Evolutionary conservation across 768 basidiomycete species (phyloP).

Genomic region (Lentinus brumalis): DNA sequence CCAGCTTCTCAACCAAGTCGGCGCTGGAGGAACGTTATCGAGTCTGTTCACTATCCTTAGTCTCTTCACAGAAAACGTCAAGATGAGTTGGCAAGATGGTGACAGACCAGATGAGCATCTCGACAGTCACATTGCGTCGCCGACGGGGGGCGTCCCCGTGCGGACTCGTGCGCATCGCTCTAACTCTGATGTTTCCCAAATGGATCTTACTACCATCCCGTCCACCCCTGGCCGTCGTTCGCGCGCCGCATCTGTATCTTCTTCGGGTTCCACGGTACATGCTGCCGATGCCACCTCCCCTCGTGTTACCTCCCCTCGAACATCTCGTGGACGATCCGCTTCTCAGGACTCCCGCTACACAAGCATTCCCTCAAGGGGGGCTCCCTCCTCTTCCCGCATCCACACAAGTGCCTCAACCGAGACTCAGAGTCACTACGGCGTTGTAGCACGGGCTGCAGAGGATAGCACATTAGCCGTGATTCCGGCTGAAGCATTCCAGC

Average conservation of each 20-base stretch:
- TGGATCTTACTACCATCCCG: conserved; percentile 45
- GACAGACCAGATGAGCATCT: conserved; percentile 26
- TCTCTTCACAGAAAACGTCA: conserved; percentile 93
- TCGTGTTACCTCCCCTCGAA: conserved; percentile 29
- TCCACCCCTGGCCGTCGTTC: conserved; percentile 32
- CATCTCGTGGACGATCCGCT: conserved; percentile 25
- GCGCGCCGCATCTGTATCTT: conserved; percentile 64
- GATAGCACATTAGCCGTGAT: conserved; percentile 98
- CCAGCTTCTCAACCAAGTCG: conserved; percentile 94
- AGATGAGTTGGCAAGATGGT: conserved; percentile 88
- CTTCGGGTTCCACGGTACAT: conserved; percentile 71
- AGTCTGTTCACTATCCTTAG: conserved; percentile 96
- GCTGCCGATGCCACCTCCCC: conserved; percentile 37
- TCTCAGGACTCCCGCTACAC: conserved; percentile 15
- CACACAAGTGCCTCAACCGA: conserved; percentile 6
- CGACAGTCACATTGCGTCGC: conserved; percentile 17
- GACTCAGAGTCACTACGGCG: conserved; percentile 56
- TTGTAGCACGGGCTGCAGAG: conserved; percentile 89
- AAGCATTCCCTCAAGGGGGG: conserved; percentile 2
- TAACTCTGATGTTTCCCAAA: conserved; percentile 66
- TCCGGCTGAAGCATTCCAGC: conserved; percentile 93
- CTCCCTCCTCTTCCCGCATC: neutral
- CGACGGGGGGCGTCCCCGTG: conserved; percentile 11
- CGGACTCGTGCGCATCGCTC: conserved; percentile 37
- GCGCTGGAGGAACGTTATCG: conserved; percentile 92